Conservation (phyloP, 2,329 filamentous ascomycete species). For the Samsoniella hepiali region DNA sequence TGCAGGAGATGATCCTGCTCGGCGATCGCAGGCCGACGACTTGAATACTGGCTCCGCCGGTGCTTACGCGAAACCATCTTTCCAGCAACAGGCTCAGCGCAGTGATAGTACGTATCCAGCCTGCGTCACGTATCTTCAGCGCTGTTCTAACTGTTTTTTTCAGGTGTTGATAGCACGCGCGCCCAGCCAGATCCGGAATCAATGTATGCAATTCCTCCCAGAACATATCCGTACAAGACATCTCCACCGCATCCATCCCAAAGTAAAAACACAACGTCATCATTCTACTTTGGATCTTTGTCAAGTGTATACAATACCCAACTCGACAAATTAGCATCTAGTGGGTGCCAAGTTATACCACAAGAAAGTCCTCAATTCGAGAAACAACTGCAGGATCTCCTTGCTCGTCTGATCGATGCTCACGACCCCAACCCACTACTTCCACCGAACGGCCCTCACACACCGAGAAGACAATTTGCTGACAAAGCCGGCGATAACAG, state of each 20-base stretch:
- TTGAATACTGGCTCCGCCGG: not conserved
- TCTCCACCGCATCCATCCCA: not conserved
- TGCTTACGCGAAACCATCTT: constrained; percentile 13
- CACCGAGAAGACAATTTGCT: constrained; percentile 26
- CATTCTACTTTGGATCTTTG: constrained; percentile 15
- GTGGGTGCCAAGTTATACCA: constrained; percentile 29
- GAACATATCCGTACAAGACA: not conserved
- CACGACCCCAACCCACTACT: constrained; percentile 3
- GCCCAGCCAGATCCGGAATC: constrained; percentile 8
- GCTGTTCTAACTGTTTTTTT: not conserved
- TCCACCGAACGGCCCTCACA: not conserved
- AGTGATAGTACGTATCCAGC: not conserved
- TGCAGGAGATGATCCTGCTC: constrained; percentile 17
- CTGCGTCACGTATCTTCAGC: no score
- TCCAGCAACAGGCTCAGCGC: constrained; percentile 4
- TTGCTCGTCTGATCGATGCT: constrained; percentile 26
- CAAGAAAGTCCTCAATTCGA: constrained; percentile 38
- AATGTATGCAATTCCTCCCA: constrained; percentile 17
- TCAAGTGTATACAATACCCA: constrained; percentile 19
- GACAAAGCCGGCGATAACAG: constrained; percentile 39
- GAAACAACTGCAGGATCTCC: constrained; percentile 36
- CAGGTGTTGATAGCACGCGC: constrained; percentile 6
- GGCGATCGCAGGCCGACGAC: not conserved
- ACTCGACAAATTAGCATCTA: constrained; percentile 26
- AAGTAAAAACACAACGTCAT: not conserved